Base-by-base conservation (phyloP, 257 asterid genomes). In the Solanum sejunctum region DNA sequence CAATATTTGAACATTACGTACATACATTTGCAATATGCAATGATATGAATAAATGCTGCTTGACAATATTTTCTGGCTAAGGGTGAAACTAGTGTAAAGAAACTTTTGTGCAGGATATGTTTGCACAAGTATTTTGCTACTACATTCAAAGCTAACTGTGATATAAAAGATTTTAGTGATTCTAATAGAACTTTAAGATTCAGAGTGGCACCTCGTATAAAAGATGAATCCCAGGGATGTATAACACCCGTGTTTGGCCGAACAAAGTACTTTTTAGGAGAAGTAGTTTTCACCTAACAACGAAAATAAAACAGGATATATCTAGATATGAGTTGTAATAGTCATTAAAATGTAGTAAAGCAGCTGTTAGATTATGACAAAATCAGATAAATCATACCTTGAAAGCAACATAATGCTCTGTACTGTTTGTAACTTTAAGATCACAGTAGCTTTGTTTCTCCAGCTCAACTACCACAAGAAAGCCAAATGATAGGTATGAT, bases 211-310 rank as follows among this genome's bases (percentile, higher is more conserved):
- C 98, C 98, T 94, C 98, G 89, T 85, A 93, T 93, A 83, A 91
- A 72, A 85, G 93, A 93, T 13, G 94, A 89, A 86, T 91, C 98
- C 95, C 92, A 88, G 21, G 98, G 98, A 73, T 88, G 90, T 83
- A 95, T 85, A 9, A 95, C 91, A 43, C 96, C 98, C 5, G 92
- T 88, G 90, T 95, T 93, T 82, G 98, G 98, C 55, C 98, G 92
- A 79, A 95, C 98, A 86, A 90, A 95, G 83, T 93, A 95, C 88
- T 93, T 95, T 91, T 92, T 93, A 8, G 98, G 98, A 56, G 98
- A 91, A 26, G 98, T 95, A 67, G 98, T 95, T 90, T 95, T 95
- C 84, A 95, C 97, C 98, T 95, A 84, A 69, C 83, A n/a, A 83
- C 23, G 2, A 23, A 41, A 61, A 67, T 52, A 61, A 78, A 51